These are phyloP conservation scores for Mucor piriformis DNA, from an alignment of 371 early-diverging fungal genomes.

Conservation along the genomic window DNA sequence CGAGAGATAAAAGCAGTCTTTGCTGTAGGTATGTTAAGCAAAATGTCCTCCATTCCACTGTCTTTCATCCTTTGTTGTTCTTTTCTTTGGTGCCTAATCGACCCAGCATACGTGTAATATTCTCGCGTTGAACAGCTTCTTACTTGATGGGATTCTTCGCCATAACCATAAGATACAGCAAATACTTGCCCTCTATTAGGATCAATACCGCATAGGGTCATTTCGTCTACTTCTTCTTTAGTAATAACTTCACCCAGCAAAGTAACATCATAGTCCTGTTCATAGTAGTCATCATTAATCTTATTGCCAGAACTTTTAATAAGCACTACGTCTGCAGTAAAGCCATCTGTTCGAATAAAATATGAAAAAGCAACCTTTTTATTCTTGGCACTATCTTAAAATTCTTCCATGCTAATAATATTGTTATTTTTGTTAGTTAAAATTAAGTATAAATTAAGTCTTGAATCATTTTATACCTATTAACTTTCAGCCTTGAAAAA, in stretches of 20 bases:
- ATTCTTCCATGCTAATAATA: not conserved
- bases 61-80: too few relatives aligned
- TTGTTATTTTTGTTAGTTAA: not conserved
- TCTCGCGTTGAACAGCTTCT: too few relatives aligned
- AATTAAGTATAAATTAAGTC: too few relatives aligned
- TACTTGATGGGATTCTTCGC: not conserved
- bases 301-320: not conserved
- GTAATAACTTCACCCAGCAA: not conserved
- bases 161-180: not conserved
- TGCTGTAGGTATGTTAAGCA: too few relatives aligned
- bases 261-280: not conserved
- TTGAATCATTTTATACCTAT: conserved; percentile 4
- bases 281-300: not conserved
- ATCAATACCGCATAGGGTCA: not conserved
- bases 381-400: too few relatives aligned
- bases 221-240: not conserved
- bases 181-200: not conserved
- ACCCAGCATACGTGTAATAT: too few relatives aligned
- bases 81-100: too few relatives aligned
- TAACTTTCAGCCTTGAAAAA: conserved; percentile 3
- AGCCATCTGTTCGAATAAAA: conserved; percentile 4
- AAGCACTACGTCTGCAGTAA: conserved; percentile 2
- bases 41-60: too few relatives aligned
- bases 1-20: too few relatives aligned
- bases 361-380: conserved; percentile 3